Evolutionary conservation across 768 basidiomycete species (phyloP), one percentile per base, ranked within the genome.

Genomic region (Suillus americanus): DNA sequence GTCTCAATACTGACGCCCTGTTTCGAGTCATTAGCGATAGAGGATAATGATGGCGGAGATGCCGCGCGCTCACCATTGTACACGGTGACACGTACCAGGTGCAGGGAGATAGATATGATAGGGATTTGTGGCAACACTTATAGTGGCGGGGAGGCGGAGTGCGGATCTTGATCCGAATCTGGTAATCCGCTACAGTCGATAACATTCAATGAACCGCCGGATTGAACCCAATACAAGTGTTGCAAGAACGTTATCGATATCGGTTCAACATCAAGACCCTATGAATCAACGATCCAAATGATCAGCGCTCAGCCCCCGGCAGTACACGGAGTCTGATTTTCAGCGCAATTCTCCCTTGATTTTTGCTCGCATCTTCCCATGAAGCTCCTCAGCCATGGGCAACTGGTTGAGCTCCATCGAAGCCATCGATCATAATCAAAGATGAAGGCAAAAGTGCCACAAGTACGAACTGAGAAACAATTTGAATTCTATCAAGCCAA

Each of bases 81-180:
- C 61, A 65, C 70, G 45, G 71, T 64, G 73, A 72, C 71, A 72
- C 69, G 65, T 70, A 67, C 71, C 61, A 68, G 66, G 73, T 63
- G 67, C 66, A 71, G 71, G 67, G 71, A 71, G 66, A 56, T 43
- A 60, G 64, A 67, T 41, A 30, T 62, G 64, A 71, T 64, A 72
- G 64, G 69, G 68, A 72, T 62, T 60, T 62, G 67, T 67, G 67
- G 64, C 69, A 60, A 69, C 64, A 75, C 79, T 81, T 80, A 81
- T 79, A 77, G 77, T 78, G 74, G 75, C 73, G 72, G 74, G 73
- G 73, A 69, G 79, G 83, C 85, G 83, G 85, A 83, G 81, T 83
- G 80, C 87, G 86, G 89, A 90, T 89, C 88, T 87, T 85, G 89
- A 89, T 90, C 86, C 84, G 86, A 86, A 76, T 72, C 79, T 76